Evolutionary conservation across 495 filamentous ascomycete species (phyloP).

Genomic region (Talaromyces ruber): DNA sequence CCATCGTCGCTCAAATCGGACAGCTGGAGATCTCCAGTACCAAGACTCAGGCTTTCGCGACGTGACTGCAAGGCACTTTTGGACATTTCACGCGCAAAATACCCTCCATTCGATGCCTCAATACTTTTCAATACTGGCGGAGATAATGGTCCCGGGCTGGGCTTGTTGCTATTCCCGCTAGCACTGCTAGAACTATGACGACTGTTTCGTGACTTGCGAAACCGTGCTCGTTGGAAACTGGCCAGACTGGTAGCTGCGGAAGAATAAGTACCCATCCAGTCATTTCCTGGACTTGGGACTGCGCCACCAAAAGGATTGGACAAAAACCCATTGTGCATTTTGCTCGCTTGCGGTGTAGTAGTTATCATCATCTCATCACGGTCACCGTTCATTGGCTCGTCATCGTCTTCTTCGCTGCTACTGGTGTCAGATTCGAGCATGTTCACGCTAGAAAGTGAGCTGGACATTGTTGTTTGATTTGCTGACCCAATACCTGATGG

Average conservation of each 20-base stretch:
- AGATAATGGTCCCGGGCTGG: constrained; percentile 54
- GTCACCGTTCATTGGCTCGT: constrained; percentile 72
- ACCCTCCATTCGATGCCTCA: constrained; percentile 37
- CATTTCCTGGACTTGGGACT: constrained; percentile 39
- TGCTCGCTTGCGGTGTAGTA: constrained; percentile 43
- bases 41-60: constrained; percentile 77
- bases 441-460: constrained; percentile 75
- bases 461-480: constrained; percentile 70
- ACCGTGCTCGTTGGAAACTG: constrained; percentile 64
- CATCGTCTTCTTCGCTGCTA: constrained; percentile 62
- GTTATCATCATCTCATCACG: constrained; percentile 68
- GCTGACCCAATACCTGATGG: constrained; percentile 33
- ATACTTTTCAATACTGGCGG: constrained; percentile 57
- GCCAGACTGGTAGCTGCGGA: constrained; percentile 62
- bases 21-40: constrained; percentile 76
- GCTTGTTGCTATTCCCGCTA: constrained; percentile 61
- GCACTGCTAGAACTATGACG: constrained; percentile 63
- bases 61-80: constrained; percentile 47
- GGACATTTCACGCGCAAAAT: constrained; percentile 31
- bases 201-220: constrained; percentile 44
- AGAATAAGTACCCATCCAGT: constrained; percentile 54
- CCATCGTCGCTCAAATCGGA: constrained; percentile 83
- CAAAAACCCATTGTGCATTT: constrained; percentile 22
- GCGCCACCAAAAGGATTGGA: constrained; percentile 37
- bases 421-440: constrained; percentile 75